Evolutionary conservation across 139 green algal genomes (phyloP), one percentile per base, ranked within the genome.

Genomic region (Ulvella scutata): DNA sequence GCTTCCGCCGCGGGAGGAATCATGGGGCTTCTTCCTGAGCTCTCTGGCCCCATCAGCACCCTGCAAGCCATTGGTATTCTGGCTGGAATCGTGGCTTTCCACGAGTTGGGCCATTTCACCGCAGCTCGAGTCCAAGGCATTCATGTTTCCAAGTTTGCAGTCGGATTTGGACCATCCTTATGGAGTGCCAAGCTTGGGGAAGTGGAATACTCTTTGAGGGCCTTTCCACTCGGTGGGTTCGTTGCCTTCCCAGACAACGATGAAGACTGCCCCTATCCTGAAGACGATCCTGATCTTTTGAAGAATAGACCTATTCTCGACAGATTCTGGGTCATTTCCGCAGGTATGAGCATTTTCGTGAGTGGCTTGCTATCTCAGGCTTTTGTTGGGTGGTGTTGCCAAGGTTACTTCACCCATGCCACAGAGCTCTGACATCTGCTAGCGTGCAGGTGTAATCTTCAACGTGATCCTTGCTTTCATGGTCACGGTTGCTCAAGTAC

Each of bases 221-320:
- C 87, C 1, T 85, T 99, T 13, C 95, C 95, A 0, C 81, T 99
- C 61, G 95, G 95, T 20, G 95, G 95, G 23, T 98, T 92, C 78
- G 95, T 99, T 35, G 91, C 85, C 21, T 99, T 99, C 80, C 95
- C 95, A 0, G 95, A 98, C 62, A 93, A 98, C 73, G 94, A 98
- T 75, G 72, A 44, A 37, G 35, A 77, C 38, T 37, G 38, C 23
- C 59, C 75, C 3, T 43, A 38, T 34, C 60, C 81, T 72, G 43
- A 67, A 3, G 91, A 97, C 77, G 93, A 98, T 87, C 94, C 95
- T 31, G 79, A 98, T 84, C 84, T 99, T 73, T 82, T 99, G 39
- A 88, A 86, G 37, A 99, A 99, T 85, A 84, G 95, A 7, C 86
- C 89, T 6, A 81, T 91, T 6, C 33, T 62, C 28, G 51, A 67